These are phyloP conservation scores for Graphiopsis chlorocephala DNA, from an alignment of 2,329 filamentous ascomycete species.

Conservation along the genomic window DNA sequence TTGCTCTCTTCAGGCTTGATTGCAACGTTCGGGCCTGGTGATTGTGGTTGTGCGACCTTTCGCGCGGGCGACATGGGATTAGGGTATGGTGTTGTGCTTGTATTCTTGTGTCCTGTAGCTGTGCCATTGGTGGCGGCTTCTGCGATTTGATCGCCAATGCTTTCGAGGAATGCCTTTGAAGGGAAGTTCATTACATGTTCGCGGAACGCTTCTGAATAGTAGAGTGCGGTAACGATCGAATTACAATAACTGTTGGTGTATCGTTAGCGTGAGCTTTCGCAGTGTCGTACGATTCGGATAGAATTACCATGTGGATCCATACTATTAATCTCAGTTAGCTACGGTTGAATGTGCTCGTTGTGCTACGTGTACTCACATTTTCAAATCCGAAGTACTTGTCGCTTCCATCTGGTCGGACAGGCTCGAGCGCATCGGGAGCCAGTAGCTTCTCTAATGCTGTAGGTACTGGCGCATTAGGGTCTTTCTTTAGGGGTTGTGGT, in stretches of 20 bases:
- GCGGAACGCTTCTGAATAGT: constrained; percentile 91
- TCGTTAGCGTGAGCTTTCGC: neutral
- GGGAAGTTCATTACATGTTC: constrained; percentile 93
- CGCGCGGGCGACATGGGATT: constrained; percentile 33
- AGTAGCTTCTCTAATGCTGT: constrained; percentile 72
- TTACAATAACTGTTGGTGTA: constrained; percentile 77
- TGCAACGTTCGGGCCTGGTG: constrained; percentile 52
- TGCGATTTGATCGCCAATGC: constrained; percentile 49
- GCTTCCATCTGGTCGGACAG: constrained; percentile 80
- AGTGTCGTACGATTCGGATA: constrained; percentile 14
- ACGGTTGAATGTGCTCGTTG: neutral
- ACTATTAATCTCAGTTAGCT: constrained; percentile 53
- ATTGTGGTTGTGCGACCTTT: constrained; percentile 54
- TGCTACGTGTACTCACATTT: constrained; percentile 65
- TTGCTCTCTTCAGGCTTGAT: constrained; percentile 85
- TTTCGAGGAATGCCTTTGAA: constrained; percentile 65
- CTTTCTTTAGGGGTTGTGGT: constrained; percentile 56
- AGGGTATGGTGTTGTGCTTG: constrained; percentile 37
- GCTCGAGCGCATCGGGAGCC: constrained; percentile 69
- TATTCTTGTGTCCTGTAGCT: constrained; percentile 35
- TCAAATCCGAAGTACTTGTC: constrained; percentile 99
- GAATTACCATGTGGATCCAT: constrained; percentile 91
- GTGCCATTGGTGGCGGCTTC: constrained; percentile 22
- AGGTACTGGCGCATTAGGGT: constrained; percentile 54
- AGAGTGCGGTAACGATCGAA: constrained; percentile 94